A percentile compares a stretch with the other conserved stretches of the same genome.
These are phyloP conservation scores for Rhypophila decipiens DNA, from an alignment of 495 filamentous ascomycete genomes.

Conservation along the genomic window DNA sequence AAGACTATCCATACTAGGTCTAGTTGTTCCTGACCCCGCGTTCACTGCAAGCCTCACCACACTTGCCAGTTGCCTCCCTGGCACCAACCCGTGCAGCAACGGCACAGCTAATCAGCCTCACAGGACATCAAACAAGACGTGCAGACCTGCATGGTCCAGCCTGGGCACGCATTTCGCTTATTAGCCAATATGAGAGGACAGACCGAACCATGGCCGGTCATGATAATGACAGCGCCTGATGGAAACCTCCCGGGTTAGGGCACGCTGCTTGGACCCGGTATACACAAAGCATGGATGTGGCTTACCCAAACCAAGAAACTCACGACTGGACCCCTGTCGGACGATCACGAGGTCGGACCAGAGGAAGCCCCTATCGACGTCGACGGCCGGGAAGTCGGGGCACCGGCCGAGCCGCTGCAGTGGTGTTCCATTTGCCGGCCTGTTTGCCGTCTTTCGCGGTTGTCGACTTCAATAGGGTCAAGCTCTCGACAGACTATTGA, in stretches of 20 bases:
- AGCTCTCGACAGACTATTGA: too few species aligned
- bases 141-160: background rate
- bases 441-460: too few species aligned
- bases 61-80: too few species aligned
- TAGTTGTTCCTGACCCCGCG: background rate
- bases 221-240: background rate
- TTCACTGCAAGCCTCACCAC: background rate
- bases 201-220: background rate
- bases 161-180: conserved; percentile 5
- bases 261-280: background rate
- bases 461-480: too few species aligned
- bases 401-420: too few species aligned
- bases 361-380: background rate
- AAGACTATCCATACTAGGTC: background rate
- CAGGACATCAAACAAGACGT: conserved; percentile 1
- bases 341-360: background rate
- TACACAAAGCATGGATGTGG: background rate
- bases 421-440: too few species aligned
- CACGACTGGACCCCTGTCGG: too few species aligned
- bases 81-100: background rate
- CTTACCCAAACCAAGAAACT: background rate
- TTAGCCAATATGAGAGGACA: background rate
- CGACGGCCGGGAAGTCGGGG: too few species aligned
- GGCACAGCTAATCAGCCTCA: conserved; percentile 10
- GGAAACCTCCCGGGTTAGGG: background rate